A percentile compares a stretch with the other conserved stretches of the same genome.
Conservation (phyloP, 345 rosid species). For the Camelina hispida region DNA sequence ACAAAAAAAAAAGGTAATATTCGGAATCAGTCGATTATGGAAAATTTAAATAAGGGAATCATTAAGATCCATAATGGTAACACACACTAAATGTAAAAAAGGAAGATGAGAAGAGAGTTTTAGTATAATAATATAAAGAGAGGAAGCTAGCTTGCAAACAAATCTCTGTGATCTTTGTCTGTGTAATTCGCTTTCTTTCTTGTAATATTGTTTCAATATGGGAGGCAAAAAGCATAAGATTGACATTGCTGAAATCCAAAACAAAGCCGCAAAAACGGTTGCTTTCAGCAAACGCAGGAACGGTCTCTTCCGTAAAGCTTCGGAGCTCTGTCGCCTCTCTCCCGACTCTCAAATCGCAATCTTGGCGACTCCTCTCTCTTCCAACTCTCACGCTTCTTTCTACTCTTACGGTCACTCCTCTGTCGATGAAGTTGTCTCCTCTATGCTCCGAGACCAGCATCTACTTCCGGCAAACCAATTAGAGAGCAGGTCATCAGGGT, state of each 20-base stretch:
- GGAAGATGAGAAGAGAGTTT: too few species aligned
- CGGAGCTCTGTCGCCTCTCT: slow-evolving; percentile 25
- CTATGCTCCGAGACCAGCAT: neutral
- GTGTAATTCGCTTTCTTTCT: neutral
- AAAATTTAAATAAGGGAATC: slow-evolving; percentile 4
- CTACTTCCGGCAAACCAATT: neutral
- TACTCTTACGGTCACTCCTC: slow-evolving; percentile 38
- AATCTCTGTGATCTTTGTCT: neutral
- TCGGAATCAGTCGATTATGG: neutral
- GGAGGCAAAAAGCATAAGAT: slow-evolving; percentile 28
- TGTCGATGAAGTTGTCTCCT: slow-evolving; percentile 28
- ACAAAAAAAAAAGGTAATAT: neutral
- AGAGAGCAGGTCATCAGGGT: neutral
- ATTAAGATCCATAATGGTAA: neutral
- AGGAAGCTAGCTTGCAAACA: neutral
- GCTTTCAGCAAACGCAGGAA: slow-evolving; percentile 28
- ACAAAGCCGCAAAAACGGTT: neutral
- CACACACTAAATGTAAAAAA: too few species aligned
- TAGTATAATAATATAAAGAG: neutral
- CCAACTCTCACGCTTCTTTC: slow-evolving; percentile 40
- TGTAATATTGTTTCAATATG: neutral
- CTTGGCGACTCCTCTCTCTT: slow-evolving; percentile 25
- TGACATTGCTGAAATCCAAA: slow-evolving; percentile 10
- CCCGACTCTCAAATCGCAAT: slow-evolving; percentile 25
- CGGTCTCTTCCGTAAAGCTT: slow-evolving; percentile 38